Evolutionary conservation across 495 filamentous ascomycete species (phyloP).

Genomic region (Penicillium odoratum): DNA sequence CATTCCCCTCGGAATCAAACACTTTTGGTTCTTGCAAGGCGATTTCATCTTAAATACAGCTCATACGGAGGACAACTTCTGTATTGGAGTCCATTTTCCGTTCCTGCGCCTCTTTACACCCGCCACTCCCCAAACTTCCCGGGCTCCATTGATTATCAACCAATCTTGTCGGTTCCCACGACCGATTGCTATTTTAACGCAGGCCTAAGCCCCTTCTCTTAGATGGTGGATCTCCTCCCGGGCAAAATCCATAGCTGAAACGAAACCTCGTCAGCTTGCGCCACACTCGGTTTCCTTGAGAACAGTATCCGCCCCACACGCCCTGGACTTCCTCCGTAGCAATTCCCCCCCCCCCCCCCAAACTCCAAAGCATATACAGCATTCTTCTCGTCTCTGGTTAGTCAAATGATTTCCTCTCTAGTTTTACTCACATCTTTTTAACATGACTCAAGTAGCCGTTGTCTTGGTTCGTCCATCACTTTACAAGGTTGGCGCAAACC

Average conservation of each 20-base stretch:
- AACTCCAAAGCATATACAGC: slow-evolving; percentile 6
- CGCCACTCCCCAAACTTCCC: slow-evolving; percentile 22
- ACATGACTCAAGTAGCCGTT: slow-evolving; percentile 67
- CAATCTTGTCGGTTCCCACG: slow-evolving; percentile 18
- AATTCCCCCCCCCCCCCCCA: slow-evolving; percentile 3
- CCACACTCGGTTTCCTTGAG: slow-evolving; percentile 45
- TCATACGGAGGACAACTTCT: not conserved
- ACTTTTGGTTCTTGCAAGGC: not conserved
- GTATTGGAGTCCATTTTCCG: not conserved
- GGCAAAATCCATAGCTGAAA: slow-evolving; percentile 43
- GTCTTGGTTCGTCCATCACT: slow-evolving; percentile 52
- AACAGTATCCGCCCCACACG: slow-evolving; percentile 39
- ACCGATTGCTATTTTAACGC: slow-evolving; percentile 17
- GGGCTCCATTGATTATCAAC: slow-evolving; percentile 14
- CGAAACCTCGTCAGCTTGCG: slow-evolving; percentile 48
- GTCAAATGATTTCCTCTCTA: slow-evolving; percentile 6
- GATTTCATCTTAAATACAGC: not conserved
- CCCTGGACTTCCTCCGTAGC: slow-evolving; percentile 27
- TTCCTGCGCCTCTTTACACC: slow-evolving; percentile 20
- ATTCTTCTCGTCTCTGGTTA: slow-evolving; percentile 10
- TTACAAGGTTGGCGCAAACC: slow-evolving; percentile 36
- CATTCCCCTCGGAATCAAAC: not conserved
- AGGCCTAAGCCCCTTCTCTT: slow-evolving; percentile 22
- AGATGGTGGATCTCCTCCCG: slow-evolving; percentile 24
- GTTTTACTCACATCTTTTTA: slow-evolving; percentile 27